Base-by-base conservation (phyloP, 2,329 filamentous ascomycete species). In the Aspergillus alliaceus region DNA sequence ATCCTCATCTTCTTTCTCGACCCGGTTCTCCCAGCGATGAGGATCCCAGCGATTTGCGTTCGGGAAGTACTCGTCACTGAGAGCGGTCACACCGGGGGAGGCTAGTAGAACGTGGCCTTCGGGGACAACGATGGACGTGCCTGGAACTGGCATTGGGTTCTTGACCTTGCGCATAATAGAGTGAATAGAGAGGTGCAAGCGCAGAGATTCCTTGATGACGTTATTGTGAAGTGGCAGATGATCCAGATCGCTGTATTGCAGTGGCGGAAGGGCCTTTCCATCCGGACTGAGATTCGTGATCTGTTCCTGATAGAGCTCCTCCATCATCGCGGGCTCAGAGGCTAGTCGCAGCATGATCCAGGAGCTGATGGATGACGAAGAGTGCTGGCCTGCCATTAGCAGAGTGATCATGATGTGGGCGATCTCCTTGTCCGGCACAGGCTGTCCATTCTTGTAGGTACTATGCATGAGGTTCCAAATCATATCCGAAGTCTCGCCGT, bases 371-470 rank as follows among this genome's bases (percentile, higher is more conserved):
- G 89, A 87, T 5, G 90, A 88, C 0, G 89, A 92, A 1, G 88
- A 90, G 77, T 93, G 90, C 69, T 95, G 90, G 51, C 90, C 90
- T 11, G 87, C 90, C 90, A 95, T 93, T 51, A 93, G 82, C 15
- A 93, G 81, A 0, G 90, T 89, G 68, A 93, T 93, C 90, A 93
- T 92, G 81, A 93, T 90, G 74, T 91, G 87, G 0, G 90, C 89
- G 51, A 93, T 85, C 69, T 93, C 90, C 64, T 86, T 82, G 70
- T 93, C 90, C 0, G 90, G 86, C 1, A 93, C 76, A 0, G 80
- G 75, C 11, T 78, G 81, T 47, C 90, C 90, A 64, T 90, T 81
- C 76, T 92, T 92, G 83, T 93, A 93, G 11, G 77, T 82, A 71
- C 87, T 89, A 63, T 82, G 80, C 89, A 93, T 92, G 55, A 93